Evolutionary conservation across 176 grass and related monocot genomes (phyloP).

Genomic region (Raddia distichophylla): DNA sequence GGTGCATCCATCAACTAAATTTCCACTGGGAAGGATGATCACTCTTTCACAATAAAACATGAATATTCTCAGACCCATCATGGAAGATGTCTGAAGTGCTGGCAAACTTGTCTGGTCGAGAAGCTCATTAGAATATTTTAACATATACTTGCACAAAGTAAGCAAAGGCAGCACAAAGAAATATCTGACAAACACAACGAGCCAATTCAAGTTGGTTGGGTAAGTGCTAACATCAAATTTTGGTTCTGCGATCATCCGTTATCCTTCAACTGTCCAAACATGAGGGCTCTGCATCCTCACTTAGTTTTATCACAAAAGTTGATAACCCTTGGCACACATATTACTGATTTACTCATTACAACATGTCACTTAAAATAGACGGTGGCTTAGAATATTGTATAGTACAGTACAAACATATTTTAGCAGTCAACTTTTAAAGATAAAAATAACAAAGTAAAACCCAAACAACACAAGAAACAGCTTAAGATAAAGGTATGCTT

Average conservation of each 20-base stretch:
- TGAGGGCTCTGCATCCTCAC: neutral
- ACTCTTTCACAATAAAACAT: constrained; percentile 20
- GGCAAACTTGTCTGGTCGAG: constrained; percentile 22
- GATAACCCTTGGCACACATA: neutral
- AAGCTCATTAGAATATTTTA: neutral
- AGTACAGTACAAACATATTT: constrained; percentile 14
- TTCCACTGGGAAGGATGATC: neutral
- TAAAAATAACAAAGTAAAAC: neutral
- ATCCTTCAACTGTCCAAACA: constrained; percentile 22
- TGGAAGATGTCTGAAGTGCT: constrained; percentile 31
- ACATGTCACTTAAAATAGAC: neutral
- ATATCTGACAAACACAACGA: constrained; percentile 18
- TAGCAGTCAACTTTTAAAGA: neutral
- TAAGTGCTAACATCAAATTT: constrained; percentile 8
- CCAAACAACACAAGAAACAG: constrained; percentile 5
- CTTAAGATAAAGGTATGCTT: neutral
- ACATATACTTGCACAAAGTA: neutral
- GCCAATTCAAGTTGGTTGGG: neutral
- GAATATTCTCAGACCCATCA: constrained; percentile 18
- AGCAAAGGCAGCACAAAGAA: neutral
- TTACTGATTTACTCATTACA: neutral
- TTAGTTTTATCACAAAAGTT: neutral
- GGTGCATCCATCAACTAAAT: constrained; percentile 19
- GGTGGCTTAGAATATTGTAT: neutral
- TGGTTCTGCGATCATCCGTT: constrained; percentile 12